Evolutionary conservation across 208 protist genomes (phyloP).

Genomic region (Zelonia costaricensis): DNA sequence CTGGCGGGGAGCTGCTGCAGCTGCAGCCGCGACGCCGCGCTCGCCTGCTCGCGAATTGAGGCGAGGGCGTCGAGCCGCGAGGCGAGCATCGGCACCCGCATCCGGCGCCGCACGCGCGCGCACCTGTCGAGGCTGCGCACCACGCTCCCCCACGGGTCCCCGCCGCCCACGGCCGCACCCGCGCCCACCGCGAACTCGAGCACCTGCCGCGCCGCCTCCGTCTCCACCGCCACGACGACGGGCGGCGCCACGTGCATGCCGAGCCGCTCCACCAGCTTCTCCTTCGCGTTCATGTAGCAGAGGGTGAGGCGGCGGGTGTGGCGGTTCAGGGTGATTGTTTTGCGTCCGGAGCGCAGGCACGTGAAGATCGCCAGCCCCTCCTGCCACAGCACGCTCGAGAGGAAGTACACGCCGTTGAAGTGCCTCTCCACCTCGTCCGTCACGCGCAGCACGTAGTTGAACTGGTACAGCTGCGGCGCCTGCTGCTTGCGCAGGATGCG

Average conservation of each 20-base stretch:
- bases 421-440: constrained; percentile 52
- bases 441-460: constrained; percentile 79
- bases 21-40: constrained; percentile 1
- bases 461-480: constrained; percentile 42
- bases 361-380: constrained; percentile 62
- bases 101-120: constrained; percentile 68
- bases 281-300: constrained; percentile 45
- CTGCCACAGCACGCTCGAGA: constrained; percentile 38
- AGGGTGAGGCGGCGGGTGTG: constrained; percentile 38
- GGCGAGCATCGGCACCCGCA: constrained; percentile 80
- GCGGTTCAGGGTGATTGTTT: constrained; percentile 69
- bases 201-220: constrained; percentile 45
- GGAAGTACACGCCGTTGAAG: constrained; percentile 73
- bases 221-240: constrained; percentile 52
- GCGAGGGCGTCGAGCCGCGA: constrained; percentile 72
- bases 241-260: constrained; percentile 42
- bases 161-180: neutral
- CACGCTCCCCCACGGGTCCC: constrained; percentile 49
- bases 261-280: constrained; percentile 37
- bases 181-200: constrained; percentile 34
- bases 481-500: constrained; percentile 62
- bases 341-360: constrained; percentile 66
- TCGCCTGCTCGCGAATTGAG: constrained; percentile 49
- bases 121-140: constrained; percentile 65
- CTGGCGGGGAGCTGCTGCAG: constrained; percentile 12